Percentiles rank a stretch among this genome's conserved stretches.
These are phyloP conservation scores for Orbilia quercus DNA, from an alignment of 2,329 filamentous ascomycete genomes.

Conservation along the genomic window DNA sequence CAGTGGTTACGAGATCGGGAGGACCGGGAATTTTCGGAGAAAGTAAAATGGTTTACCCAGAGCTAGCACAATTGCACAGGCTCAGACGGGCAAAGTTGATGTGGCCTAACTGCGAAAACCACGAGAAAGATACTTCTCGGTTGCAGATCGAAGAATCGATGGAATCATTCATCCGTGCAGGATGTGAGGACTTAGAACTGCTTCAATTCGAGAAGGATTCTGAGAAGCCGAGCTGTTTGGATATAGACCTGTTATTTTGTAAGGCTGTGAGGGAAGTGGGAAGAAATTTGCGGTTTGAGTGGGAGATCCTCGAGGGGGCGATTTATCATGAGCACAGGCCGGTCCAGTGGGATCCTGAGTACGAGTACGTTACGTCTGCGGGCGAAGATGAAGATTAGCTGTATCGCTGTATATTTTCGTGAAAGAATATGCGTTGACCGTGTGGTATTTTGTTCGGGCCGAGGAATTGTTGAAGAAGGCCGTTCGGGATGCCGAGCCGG, in stretches of 20 bases:
- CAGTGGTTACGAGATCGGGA: neutral
- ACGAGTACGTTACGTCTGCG: neutral
- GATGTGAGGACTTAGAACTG: neutral
- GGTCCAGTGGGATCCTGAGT: neutral
- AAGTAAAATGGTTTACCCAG: neutral
- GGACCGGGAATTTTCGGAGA: neutral
- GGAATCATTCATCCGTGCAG: neutral
- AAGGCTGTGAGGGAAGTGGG: neutral
- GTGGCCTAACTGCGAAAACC: neutral
- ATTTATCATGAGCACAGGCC: neutral
- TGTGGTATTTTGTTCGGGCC: constrained; percentile 1
- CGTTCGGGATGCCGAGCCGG: constrained; percentile 11
- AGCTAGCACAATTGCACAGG: neutral
- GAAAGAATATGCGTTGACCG: neutral
- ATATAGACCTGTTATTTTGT: neutral
- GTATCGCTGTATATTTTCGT: too few species aligned
- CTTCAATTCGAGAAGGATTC: neutral
- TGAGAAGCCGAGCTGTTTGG: neutral
- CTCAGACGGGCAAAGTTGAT: neutral
- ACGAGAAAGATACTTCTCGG: neutral
- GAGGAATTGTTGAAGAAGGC: neutral
- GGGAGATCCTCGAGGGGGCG: neutral
- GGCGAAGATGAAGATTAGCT: too few species aligned
- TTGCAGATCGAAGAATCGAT: neutral
- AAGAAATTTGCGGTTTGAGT: neutral